Conservation (phyloP, 2,329 filamentous ascomycete species). For the Penicillium sp. region DNA sequence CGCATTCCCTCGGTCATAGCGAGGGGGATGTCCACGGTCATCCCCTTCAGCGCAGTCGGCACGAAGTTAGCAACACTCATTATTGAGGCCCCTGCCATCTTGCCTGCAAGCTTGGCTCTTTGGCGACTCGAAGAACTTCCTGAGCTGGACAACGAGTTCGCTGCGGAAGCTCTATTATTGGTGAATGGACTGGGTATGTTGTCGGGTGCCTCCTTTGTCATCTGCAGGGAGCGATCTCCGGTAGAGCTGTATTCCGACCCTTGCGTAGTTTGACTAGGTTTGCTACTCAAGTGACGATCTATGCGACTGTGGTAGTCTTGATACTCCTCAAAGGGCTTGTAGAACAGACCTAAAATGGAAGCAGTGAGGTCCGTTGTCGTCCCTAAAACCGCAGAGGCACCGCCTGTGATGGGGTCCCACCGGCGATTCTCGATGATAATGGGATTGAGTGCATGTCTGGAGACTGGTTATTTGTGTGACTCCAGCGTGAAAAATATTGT, state of each 20-base stretch:
- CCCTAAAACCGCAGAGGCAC: neutral
- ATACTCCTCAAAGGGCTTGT: neutral
- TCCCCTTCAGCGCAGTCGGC: conserved; percentile 24
- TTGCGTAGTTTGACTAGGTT: neutral
- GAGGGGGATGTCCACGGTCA: conserved; percentile 30
- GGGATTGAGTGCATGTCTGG: neutral
- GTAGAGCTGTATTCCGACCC: neutral
- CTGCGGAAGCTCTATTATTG: neutral
- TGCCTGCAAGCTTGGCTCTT: neutral
- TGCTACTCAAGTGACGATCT: neutral
- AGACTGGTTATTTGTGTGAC: neutral
- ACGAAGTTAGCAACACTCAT: conserved; percentile 21
- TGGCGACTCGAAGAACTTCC: too few relatives aligned
- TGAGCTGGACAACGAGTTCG: too few relatives aligned
- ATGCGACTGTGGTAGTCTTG: neutral
- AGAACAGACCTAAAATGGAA: neutral
- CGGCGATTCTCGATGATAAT: conserved; percentile 14
- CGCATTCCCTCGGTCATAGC: conserved; percentile 31
- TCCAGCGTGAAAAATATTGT: neutral
- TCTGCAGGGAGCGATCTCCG: neutral
- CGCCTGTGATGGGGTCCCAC: conserved; percentile 15
- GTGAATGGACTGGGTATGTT: neutral
- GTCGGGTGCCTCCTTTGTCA: neutral
- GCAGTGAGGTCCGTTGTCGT: neutral
- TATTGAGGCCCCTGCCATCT: conserved; percentile 10